Conservation (phyloP, 192 early-diverging fungal genomes). For the Backusella australiensis region DNA sequence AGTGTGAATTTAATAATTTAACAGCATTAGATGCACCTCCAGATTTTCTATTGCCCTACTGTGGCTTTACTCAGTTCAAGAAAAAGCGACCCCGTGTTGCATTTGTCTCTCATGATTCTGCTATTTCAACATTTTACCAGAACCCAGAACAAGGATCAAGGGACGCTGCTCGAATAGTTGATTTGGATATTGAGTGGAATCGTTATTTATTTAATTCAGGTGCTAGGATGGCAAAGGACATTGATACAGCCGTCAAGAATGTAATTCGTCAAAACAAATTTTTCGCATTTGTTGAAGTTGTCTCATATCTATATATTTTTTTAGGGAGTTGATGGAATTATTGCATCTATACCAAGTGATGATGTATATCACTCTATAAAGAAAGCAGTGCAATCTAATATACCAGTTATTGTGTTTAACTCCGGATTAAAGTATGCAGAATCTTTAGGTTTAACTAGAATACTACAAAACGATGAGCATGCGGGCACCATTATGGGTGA, state of each 20-base stretch:
- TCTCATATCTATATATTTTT: not conserved
- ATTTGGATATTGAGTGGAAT: constrained; percentile 22
- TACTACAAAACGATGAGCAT: constrained; percentile 10
- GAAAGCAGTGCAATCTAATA: not conserved
- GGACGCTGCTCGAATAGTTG: constrained; percentile 20
- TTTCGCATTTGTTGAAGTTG: not conserved
- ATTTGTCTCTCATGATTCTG: constrained; percentile 17
- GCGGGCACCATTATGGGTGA: not conserved
- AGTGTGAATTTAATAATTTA: constrained; percentile 3
- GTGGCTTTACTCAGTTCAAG: not conserved
- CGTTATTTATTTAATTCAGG: not conserved
- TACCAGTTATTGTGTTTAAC: constrained; percentile 24
- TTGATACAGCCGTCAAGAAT: constrained; percentile 1
- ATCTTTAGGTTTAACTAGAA: constrained; percentile 6
- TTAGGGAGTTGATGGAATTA: constrained; percentile 21
- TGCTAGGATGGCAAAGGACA: constrained; percentile 8
- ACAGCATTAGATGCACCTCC: not conserved
- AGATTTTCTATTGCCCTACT: not conserved
- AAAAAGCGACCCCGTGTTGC: constrained; percentile 13
- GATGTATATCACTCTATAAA: constrained; percentile 1
- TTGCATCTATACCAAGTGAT: constrained; percentile 17
- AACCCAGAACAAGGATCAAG: constrained; percentile 25
- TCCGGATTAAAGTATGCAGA: not conserved
- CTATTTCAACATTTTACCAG: constrained; percentile 9
- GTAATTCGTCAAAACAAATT: not conserved